These are phyloP conservation scores for Melanogaster broomeanus DNA, from an alignment of 768 basidiomycete genomes.

Conservation along the genomic window DNA sequence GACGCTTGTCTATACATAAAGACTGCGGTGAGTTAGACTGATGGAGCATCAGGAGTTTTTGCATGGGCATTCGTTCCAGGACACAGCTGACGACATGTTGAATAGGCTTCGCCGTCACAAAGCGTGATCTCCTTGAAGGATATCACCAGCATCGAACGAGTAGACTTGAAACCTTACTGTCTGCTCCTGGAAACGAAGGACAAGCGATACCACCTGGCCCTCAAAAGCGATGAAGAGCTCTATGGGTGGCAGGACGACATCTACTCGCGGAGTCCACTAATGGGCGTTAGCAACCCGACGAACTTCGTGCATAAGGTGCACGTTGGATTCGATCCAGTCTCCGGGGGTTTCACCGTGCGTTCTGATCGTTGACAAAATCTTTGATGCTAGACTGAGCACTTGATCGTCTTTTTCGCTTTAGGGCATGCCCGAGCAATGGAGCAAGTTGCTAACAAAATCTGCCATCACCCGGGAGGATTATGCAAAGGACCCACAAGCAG, in stretches of 20 bases:
- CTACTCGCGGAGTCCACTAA: constrained; percentile 86
- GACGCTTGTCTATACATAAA: constrained; percentile 82
- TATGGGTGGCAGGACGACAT: constrained; percentile 99
- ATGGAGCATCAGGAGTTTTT: not conserved
- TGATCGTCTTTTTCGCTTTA: constrained; percentile 31
- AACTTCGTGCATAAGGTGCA: constrained; percentile 99
- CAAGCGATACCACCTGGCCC: constrained; percentile 74
- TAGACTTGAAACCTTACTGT: constrained; percentile 94
- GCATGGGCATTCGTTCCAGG: not conserved
- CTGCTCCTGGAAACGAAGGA: constrained; percentile 84
- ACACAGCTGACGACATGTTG: constrained; percentile 7
- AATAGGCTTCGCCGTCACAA: constrained; percentile 56
- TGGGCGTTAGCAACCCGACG: constrained; percentile 93
- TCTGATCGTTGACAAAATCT: not conserved
- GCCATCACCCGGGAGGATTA: constrained; percentile 99
- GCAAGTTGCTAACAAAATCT: constrained; percentile 92
- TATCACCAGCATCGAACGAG: constrained; percentile 86
- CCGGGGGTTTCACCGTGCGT: constrained; percentile 90
- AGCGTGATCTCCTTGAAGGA: constrained; percentile 68
- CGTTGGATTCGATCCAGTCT: constrained; percentile 93
- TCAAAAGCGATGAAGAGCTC: constrained; percentile 96
- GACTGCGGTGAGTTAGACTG: constrained; percentile 69
- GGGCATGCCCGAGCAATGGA: constrained; percentile 99
- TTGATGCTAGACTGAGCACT: not conserved
- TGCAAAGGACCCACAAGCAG: constrained; percentile 94